These are phyloP conservation scores for Adansonia rubrostipa DNA, from an alignment of 441 rosid species.

Conservation along the genomic window DNA sequence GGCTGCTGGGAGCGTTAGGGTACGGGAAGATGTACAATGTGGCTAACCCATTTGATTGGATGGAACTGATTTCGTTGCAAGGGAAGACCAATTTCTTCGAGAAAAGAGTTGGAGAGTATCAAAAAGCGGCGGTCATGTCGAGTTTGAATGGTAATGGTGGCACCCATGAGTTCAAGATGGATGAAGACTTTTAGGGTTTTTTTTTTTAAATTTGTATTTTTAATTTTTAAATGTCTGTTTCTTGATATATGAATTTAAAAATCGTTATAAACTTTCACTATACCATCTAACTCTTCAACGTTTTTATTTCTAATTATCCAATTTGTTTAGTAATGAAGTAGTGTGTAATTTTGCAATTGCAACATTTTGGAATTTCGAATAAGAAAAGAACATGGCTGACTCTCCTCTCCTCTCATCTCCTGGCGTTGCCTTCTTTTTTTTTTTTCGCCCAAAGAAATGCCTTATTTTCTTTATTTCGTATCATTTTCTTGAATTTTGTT, in stretches of 20 bases:
- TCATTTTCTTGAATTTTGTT: neutral
- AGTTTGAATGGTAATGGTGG: constrained; percentile 53
- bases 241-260: neutral
- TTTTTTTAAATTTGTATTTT: neutral
- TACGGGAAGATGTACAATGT: constrained; percentile 55
- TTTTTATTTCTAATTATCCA: neutral
- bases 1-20: constrained; percentile 63
- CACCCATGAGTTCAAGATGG: constrained; percentile 58
- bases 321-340: neutral
- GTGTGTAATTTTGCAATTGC: neutral
- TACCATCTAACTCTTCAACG: neutral
- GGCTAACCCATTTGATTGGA: constrained; percentile 71
- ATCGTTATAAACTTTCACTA: neutral
- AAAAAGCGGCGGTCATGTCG: constrained; percentile 69
- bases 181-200: constrained; percentile 54
- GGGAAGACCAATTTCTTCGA: constrained; percentile 76
- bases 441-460: too few species aligned
- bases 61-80: constrained; percentile 71
- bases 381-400: too few species aligned
- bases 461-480: neutral
- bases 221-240: neutral
- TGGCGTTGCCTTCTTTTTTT: too few species aligned
- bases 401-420: too few species aligned
- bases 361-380: too few species aligned
- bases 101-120: constrained; percentile 72